Conservation (phyloP, 495 filamentous ascomycete species). For the Penicillium malachiteum region DNA sequence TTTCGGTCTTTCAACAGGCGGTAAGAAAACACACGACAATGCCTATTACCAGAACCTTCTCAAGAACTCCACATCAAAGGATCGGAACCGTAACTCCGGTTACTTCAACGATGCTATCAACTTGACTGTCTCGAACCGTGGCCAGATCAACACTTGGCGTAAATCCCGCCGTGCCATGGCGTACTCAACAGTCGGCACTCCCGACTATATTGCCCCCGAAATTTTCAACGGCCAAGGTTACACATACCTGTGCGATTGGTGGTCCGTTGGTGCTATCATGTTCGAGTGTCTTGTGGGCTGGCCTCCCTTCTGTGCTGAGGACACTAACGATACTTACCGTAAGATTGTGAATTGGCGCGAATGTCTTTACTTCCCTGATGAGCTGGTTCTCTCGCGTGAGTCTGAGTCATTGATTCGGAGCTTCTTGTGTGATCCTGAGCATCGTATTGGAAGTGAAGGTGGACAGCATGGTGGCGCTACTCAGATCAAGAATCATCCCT, state of each 20-base stretch:
- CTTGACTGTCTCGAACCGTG: constrained; percentile 93
- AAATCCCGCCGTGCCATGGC: constrained; percentile 93
- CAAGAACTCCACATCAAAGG: constrained; percentile 71
- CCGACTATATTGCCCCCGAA: constrained; percentile 97
- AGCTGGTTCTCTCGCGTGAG: constrained; percentile 81
- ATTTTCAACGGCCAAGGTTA: constrained; percentile 97
- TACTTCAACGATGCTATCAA: constrained; percentile 94
- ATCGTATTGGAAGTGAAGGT: constrained; percentile 66
- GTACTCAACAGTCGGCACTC: constrained; percentile 97
- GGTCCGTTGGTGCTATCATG: constrained; percentile 98
- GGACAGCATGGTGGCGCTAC: constrained; percentile 75
- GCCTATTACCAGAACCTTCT: constrained; percentile 98
- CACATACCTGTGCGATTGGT: constrained; percentile 97
- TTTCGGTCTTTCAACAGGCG: constrained; percentile 96
- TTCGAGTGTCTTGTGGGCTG: constrained; percentile 98
- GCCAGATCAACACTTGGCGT: constrained; percentile 97
- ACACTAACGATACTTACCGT: constrained; percentile 94
- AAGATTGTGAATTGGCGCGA: constrained; percentile 99
- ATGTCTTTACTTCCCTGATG: constrained; percentile 93
- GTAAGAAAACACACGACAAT: constrained; percentile 96
- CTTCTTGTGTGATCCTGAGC: constrained; percentile 86
- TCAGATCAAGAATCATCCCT: constrained; percentile 89
- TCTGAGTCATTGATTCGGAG: constrained; percentile 87
- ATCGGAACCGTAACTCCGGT: constrained; percentile 78
- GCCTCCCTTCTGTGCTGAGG: constrained; percentile 98